Percentiles rank a stretch among this genome's conserved stretches.
These are phyloP conservation scores for Fraxinus greggii DNA, from an alignment of 305 asterid genomes.

Conservation along the genomic window DNA sequence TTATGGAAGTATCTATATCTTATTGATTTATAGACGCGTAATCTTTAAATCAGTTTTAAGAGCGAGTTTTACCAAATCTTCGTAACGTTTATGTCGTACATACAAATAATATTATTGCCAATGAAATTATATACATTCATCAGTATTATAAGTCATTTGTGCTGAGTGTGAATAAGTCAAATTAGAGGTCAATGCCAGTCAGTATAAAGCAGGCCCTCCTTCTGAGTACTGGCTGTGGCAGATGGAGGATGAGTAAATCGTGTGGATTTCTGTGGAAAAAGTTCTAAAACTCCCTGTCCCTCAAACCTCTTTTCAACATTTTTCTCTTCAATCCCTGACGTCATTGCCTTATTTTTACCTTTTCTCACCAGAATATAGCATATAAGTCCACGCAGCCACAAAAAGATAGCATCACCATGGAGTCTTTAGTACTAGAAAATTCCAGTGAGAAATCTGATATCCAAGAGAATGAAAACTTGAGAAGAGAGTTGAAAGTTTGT, in stretches of 20 bases:
- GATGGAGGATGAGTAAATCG: conserved; percentile 17
- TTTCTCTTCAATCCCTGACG: conserved; percentile 8
- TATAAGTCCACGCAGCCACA: conserved; percentile 21
- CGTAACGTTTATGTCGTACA: neutral
- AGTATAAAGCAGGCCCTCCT: conserved; percentile 34
- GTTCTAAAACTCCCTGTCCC: neutral
- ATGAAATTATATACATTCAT: neutral
- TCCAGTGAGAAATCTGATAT: conserved; percentile 30
- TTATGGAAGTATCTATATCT: neutral
- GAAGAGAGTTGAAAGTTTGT: conserved; percentile 18
- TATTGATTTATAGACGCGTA: neutral
- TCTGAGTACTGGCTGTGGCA: conserved; percentile 6
- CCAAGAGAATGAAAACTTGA: neutral
- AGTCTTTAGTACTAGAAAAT: conserved; percentile 6
- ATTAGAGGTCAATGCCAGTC: conserved; percentile 30
- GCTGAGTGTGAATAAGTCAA: conserved; percentile 32
- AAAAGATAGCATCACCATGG: neutral
- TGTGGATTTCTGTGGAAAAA: conserved; percentile 18
- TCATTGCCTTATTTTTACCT: neutral
- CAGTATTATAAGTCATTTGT: conserved; percentile 20
- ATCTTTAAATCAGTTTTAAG: neutral
- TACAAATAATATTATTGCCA: neutral
- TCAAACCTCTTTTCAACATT: neutral
- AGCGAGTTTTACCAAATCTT: neutral
- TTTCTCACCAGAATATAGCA: neutral